These are phyloP conservation scores for Pholiota microspora DNA, from an alignment of 768 basidiomycete genomes.

Conservation along the genomic window DNA sequence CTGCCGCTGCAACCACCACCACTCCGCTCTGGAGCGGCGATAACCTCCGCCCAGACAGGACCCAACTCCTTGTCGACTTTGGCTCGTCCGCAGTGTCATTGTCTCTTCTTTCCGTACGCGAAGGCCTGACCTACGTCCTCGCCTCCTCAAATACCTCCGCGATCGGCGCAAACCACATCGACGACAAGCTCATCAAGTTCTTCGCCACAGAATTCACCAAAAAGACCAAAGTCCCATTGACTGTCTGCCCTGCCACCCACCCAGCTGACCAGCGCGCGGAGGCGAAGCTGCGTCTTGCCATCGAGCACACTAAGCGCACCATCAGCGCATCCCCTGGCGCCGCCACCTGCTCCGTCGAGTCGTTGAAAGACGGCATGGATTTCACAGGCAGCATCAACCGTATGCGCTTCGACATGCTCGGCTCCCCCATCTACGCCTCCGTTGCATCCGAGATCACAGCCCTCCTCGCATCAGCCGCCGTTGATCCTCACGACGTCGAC, in stretches of 20 bases:
- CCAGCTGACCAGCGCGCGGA: conserved; percentile 73
- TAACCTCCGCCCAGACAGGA: conserved; percentile 57
- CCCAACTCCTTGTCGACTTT: conserved; percentile 78
- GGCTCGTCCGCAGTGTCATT: conserved; percentile 73
- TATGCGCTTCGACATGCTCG: conserved; percentile 63
- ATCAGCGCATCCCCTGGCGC: conserved; percentile 84
- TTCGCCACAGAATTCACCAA: conserved; percentile 97
- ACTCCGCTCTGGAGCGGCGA: conserved; percentile 37
- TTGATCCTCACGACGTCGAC: conserved; percentile 69
- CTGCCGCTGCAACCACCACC: conserved; percentile 62
- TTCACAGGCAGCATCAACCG: conserved; percentile 64
- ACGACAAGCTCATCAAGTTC: conserved; percentile 82
- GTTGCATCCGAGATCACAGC: conserved; percentile 50
- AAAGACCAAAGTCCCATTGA: conserved; percentile 80
- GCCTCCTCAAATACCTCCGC: conserved; percentile 45
- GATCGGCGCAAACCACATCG: conserved; percentile 71
- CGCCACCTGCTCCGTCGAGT: conserved; percentile 90
- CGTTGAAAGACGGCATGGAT: conserved; percentile 91
- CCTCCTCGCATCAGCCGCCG: conserved; percentile 47
- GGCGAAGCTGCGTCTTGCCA: conserved; percentile 89
- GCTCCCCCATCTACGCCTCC: conserved; percentile 55
- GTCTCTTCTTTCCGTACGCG: conserved; percentile 68
- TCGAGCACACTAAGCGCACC: conserved; percentile 94
- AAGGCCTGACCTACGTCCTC: conserved; percentile 69
- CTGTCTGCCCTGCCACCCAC: conserved; percentile 52